Evolutionary conservation across 2,329 filamentous ascomycete genomes (phyloP).

Genomic region (Colletotrichum sp.): DNA sequence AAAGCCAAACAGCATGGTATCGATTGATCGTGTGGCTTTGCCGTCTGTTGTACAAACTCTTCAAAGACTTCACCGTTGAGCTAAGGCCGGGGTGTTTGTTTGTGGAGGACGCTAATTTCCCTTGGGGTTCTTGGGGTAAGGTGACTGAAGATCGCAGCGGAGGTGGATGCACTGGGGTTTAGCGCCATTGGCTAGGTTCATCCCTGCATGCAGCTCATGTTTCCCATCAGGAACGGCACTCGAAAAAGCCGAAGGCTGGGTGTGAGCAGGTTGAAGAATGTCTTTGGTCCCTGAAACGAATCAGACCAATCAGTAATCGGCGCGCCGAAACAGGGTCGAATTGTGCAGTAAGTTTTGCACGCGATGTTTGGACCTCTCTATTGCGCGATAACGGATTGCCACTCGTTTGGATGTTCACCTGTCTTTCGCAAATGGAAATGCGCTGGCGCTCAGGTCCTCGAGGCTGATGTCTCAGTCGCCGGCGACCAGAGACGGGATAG

Average conservation of each 20-base stretch:
- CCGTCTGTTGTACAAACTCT: accelerated
- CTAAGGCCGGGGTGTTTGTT: not conserved
- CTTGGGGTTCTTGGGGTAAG: not conserved
- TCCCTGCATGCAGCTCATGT: not conserved
- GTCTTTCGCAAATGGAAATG: not conserved
- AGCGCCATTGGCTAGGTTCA: not conserved
- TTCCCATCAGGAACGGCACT: not conserved
- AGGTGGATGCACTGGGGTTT: not conserved
- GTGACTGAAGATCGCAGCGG: not conserved
- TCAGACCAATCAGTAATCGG: not conserved
- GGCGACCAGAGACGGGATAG: not conserved
- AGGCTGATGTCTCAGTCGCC: not conserved
- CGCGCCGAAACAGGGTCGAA: not conserved
- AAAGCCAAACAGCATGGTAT: not conserved
- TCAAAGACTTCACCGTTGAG: not conserved
- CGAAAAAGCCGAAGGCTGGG: not conserved
- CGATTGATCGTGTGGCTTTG: not conserved
- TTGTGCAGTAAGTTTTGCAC: not conserved
- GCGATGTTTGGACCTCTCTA: not conserved
- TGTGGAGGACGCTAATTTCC: not conserved
- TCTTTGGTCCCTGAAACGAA: not conserved
- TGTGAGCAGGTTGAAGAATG: not conserved
- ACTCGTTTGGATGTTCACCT: not conserved
- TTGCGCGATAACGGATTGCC: not conserved
- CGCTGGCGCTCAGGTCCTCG: not conserved